Evolutionary conservation across 495 filamentous ascomycete species (phyloP).

Genomic region (Annulohypoxylon moriforme): DNA sequence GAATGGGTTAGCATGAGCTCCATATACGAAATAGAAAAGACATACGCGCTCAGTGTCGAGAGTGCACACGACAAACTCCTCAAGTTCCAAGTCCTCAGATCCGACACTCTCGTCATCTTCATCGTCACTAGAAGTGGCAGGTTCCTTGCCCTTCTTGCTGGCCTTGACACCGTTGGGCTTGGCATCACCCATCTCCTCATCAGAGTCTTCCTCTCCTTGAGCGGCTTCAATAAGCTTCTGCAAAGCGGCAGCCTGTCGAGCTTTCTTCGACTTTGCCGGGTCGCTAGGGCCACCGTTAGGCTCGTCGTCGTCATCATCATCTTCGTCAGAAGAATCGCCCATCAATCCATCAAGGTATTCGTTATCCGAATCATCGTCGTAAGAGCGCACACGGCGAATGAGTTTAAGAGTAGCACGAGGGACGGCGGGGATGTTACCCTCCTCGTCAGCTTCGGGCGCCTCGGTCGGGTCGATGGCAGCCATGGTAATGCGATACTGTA

Average conservation of each 20-base stretch:
- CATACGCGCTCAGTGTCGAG: conserved; percentile 77
- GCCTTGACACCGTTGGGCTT: conserved; percentile 63
- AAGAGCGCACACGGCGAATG: conserved; percentile 71
- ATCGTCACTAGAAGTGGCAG: conserved; percentile 73
- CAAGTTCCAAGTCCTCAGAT: conserved; percentile 57
- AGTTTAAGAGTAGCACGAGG: conserved; percentile 90
- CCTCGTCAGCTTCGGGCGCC: conserved; percentile 71
- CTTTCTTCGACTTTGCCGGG: conserved; percentile 86
- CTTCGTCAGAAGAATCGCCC: conserved; percentile 53
- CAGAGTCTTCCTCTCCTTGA: conserved; percentile 62
- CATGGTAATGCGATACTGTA: conserved; percentile 96
- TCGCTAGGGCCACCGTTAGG: conserved; percentile 90
- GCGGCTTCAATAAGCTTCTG: conserved; percentile 78
- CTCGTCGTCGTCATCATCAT: conserved; percentile 74
- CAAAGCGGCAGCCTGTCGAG: conserved; percentile 73
- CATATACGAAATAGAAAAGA: conserved; percentile 6
- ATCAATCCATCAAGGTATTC: conserved; percentile 66
- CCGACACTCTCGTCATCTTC: conserved; percentile 73
- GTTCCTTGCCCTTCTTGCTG: conserved; percentile 83
- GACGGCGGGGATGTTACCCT: conserved; percentile 67
- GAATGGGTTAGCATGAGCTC: conserved; percentile 48
- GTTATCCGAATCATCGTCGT: conserved; percentile 70
- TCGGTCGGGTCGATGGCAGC: conserved; percentile 94
- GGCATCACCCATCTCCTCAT: conserved; percentile 68
- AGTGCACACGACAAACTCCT: conserved; percentile 94